These are phyloP conservation scores for Pseudogymnoascus sp. DNA, from an alignment of 2,329 filamentous ascomycete genomes.

Conservation along the genomic window DNA sequence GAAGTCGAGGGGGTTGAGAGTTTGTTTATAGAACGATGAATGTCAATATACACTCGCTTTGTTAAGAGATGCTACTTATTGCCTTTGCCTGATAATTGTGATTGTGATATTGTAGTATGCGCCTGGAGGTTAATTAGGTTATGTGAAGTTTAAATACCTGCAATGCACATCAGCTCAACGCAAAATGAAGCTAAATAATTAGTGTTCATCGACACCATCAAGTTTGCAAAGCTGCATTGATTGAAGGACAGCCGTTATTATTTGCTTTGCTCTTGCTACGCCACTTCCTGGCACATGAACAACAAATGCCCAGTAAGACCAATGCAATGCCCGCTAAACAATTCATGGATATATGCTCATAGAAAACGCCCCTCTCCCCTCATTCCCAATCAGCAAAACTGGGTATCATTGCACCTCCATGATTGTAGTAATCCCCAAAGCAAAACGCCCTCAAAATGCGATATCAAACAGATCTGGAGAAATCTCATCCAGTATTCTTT, in stretches of 20 bases:
- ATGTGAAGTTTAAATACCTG: background rate
- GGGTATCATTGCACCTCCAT: background rate
- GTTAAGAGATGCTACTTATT: background rate
- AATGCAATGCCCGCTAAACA: background rate
- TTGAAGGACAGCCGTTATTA: background rate
- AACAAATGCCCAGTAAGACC: background rate
- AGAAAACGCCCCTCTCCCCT: background rate
- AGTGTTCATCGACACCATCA: background rate
- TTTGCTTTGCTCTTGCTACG: background rate
- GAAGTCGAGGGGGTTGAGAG: background rate
- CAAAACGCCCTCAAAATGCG: background rate
- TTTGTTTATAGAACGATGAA: background rate
- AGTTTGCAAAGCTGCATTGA: background rate
- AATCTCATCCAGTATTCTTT: too few relatives aligned
- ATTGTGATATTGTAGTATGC: background rate
- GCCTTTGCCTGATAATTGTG: background rate
- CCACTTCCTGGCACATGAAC: background rate
- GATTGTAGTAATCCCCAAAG: background rate
- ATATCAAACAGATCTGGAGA: background rate
- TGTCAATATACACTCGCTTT: slow-evolving; percentile 1
- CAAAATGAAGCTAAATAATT: background rate
- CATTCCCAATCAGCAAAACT: background rate
- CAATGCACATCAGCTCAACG: background rate
- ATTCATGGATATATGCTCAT: background rate
- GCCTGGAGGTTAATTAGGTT: background rate